Base-by-base conservation (phyloP, 495 filamentous ascomycete species). In the Elasticomyces elasticus region DNA sequence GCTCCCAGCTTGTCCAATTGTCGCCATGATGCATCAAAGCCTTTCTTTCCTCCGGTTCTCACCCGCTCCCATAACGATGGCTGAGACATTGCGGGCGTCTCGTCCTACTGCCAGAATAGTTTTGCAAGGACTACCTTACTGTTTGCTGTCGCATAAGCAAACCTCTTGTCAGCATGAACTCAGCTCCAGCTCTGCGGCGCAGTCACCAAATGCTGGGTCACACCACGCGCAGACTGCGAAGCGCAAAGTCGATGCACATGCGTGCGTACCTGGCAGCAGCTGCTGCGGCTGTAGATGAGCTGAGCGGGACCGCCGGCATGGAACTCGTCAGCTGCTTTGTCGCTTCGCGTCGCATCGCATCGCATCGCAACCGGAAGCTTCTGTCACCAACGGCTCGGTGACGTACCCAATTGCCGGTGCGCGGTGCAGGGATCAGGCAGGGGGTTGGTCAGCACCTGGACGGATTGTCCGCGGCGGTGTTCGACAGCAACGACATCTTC, bases 1-100 rank as follows among this genome's bases (percentile, higher is more conserved):
- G 74, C 76, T 15, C 70, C 68, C 15, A 76, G 63, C 58, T 75
- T 77, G 61, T 77, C 74, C 35, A 67, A 66, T 60, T 61, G 65
- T 22, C 62, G 58, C 61, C 67, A 77, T 9, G 69, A 52, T 53
- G 72, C 74, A 56, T 75, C 74, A 62, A 76, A 73, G 49, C 72
- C 70, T 24, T 67, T 67, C 64, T 76, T 77, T 15, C 64, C 51
- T 41, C 64, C 63, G 0, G 62, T 65, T 63, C 72, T 73, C 31
- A 74, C 73, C 58, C 66, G 63, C 25, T 61, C 40, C 71, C 67
- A 73, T 13, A 52, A 47, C 5, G 47, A 27, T 1, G 58, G 22
- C 37, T 41, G 37, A 24, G 58, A 27, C 56, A 60, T 60, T 26
- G 20, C 52, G 35, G 22, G 15, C 33, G 6, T 23, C 3, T 15